Evolutionary conservation across 129 eudicot species (phyloP).

Genomic region (Tanacetum coccineum): DNA sequence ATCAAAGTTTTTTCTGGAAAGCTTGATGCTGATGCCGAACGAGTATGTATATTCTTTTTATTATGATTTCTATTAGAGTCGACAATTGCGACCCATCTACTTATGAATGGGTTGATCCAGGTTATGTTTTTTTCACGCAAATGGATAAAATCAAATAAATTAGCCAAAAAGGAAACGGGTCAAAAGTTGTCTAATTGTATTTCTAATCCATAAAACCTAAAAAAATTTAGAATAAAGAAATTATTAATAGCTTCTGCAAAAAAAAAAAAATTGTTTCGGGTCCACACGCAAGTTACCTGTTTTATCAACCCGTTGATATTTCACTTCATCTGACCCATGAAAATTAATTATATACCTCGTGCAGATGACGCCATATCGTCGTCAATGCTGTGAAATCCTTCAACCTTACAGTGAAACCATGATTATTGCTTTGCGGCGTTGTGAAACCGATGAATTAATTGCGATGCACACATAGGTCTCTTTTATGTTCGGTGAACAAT

Average conservation of each 20-base stretch:
- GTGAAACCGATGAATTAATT: conserved; percentile 60
- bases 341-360: not conserved
- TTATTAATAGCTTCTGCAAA: no score
- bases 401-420: conserved; percentile 41
- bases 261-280: no score
- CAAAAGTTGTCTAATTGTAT: not conserved
- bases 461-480: conserved; percentile 46
- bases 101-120: not conserved
- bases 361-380: conserved; percentile 59
- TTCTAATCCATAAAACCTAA: not conserved
- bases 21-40: conserved; percentile 27
- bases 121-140: no score
- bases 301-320: not conserved
- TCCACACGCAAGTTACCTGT: not conserved
- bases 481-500: conserved; percentile 11
- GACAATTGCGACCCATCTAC: not conserved
- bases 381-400: conserved; percentile 67
- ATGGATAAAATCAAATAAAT: no score
- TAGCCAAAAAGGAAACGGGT: not conserved
- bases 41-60: conserved; percentile 15
- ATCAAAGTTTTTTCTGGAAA: conserved; percentile 48
- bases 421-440: conserved; percentile 50
- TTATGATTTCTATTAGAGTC: not conserved
- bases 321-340: not conserved
- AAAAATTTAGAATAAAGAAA: no score